Conservation (phyloP, 306 rosid genomes). For the Cucumis hystrix region DNA sequence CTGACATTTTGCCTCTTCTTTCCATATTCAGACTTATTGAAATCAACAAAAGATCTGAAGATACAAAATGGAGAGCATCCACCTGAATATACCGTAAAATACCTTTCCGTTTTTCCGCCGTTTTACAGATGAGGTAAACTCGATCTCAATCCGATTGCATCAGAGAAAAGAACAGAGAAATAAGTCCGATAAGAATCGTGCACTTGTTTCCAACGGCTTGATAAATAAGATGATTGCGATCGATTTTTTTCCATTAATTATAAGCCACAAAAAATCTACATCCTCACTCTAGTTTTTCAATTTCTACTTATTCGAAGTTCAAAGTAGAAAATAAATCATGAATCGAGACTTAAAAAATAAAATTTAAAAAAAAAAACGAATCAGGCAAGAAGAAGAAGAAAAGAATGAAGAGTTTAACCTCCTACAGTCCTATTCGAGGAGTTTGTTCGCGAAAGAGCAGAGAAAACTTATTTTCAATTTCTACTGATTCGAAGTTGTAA, state of each 20-base stretch:
- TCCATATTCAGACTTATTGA: neutral
- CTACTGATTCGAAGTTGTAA: neutral
- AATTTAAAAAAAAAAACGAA: neutral
- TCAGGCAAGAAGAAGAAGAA: neutral
- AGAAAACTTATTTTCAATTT: too few relatives aligned
- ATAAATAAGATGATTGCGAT: neutral
- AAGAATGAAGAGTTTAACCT: neutral
- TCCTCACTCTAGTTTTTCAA: neutral
- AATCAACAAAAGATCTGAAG: neutral
- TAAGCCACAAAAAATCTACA: neutral
- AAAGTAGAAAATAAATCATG: neutral
- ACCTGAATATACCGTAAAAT: neutral
- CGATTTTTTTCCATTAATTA: neutral
- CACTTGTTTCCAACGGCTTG: neutral
- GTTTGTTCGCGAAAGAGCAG: neutral
- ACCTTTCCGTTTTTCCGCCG: neutral
- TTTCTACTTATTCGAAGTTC: neutral
- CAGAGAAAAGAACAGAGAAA: neutral
- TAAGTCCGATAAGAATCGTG: neutral
- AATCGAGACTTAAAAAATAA: neutral
- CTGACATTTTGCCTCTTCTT: neutral
- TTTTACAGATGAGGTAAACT: neutral
- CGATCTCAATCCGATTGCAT: neutral
- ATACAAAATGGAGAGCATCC: neutral
- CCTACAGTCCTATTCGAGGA: neutral